Conservation (phyloP, 2,329 filamentous ascomycete species). For the Exophiala oligosperma region DNA sequence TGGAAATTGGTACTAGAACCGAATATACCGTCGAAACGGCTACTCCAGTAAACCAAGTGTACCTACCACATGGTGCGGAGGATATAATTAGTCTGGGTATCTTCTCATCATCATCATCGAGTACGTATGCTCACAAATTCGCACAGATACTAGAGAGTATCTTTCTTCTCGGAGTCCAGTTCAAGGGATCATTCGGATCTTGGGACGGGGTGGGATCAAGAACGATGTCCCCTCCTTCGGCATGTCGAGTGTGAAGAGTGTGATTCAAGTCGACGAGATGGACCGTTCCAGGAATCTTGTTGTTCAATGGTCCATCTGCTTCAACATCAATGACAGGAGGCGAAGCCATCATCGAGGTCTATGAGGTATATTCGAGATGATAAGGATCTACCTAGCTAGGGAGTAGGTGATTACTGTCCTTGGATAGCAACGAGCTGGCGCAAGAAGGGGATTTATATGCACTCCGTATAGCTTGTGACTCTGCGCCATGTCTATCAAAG, state of each 20-base stretch:
- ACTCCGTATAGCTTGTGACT: too few species aligned
- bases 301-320: too few species aligned
- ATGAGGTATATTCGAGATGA: too few species aligned
- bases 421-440: too few species aligned
- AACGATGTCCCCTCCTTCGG: neutral
- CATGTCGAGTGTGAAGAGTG: neutral
- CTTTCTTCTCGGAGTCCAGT: conserved; percentile 29
- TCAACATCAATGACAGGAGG: too few species aligned
- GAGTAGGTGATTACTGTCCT: too few species aligned
- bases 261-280: neutral
- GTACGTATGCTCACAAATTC: conserved; percentile 19
- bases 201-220: conserved; percentile 31
- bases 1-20: neutral
- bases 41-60: neutral
- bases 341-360: too few species aligned
- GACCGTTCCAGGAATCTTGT: neutral
- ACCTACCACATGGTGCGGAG: too few species aligned
- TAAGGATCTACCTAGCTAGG: too few species aligned
- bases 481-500: too few species aligned
- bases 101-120: neutral
- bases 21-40: neutral
- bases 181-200: conserved; percentile 31
- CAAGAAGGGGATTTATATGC: too few species aligned
- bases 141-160: conserved; percentile 23
- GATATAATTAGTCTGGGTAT: too few species aligned